These are phyloP conservation scores for Colletotrichum tanaceti DNA, from an alignment of 2,329 filamentous ascomycete genomes.

Conservation along the genomic window DNA sequence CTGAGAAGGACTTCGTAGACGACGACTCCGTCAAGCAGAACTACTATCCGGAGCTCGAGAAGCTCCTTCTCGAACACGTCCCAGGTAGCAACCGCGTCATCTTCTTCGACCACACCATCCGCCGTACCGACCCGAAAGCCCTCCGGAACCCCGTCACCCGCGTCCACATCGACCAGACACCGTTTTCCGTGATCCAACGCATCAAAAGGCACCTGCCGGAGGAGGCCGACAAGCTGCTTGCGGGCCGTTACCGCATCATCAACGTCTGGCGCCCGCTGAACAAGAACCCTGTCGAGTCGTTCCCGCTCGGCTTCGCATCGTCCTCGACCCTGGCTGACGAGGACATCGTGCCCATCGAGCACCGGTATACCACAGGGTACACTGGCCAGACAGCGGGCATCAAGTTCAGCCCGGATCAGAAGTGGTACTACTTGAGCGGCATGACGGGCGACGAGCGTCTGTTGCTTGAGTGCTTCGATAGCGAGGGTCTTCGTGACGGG, in stretches of 20 bases:
- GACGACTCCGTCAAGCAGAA: slow-evolving; percentile 74
- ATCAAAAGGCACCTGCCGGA: slow-evolving; percentile 73
- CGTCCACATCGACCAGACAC: slow-evolving; percentile 88
- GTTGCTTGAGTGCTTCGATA: slow-evolving; percentile 83
- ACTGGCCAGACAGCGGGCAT: slow-evolving; percentile 81
- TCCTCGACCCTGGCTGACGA: slow-evolving; percentile 69
- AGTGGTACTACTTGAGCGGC: slow-evolving; percentile 84
- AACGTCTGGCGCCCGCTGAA: slow-evolving; percentile 84
- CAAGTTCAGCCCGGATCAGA: slow-evolving; percentile 67
- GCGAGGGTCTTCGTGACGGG: slow-evolving; percentile 63
- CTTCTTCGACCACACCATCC: slow-evolving; percentile 90
- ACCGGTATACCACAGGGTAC: slow-evolving; percentile 75
- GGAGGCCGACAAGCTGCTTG: slow-evolving; percentile 72
- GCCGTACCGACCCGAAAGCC: slow-evolving; percentile 70
- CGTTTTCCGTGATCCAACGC: slow-evolving; percentile 71
- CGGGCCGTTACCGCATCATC: slow-evolving; percentile 81
- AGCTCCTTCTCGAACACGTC: slow-evolving; percentile 74
- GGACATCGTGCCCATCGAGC: slow-evolving; percentile 78
- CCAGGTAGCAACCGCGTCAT: slow-evolving; percentile 74
- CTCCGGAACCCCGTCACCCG: slow-evolving; percentile 75
- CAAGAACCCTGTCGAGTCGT: slow-evolving; percentile 70
- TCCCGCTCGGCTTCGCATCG: slow-evolving; percentile 76
- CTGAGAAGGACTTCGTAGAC: slow-evolving; percentile 71
- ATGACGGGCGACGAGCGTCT: slow-evolving; percentile 80
- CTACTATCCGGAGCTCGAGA: slow-evolving; percentile 89